Evolutionary conservation across 129 eudicot species (phyloP).

Genomic region (Artemisia argyi): DNA sequence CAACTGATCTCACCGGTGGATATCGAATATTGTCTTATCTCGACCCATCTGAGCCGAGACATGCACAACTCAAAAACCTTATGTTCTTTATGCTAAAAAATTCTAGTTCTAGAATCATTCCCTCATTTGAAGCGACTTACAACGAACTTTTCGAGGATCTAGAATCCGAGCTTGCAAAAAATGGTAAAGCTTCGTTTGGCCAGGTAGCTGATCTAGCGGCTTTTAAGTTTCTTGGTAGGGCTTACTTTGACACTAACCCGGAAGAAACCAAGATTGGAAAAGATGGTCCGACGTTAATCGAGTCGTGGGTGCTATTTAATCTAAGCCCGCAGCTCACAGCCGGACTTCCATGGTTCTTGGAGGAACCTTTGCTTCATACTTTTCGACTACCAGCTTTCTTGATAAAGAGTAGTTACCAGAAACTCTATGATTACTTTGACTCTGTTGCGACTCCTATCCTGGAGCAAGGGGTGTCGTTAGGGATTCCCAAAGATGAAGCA

Average conservation of each 20-base stretch:
- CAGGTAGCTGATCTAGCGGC: constrained; percentile 67
- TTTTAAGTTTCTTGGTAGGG: constrained; percentile 62
- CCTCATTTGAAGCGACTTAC: constrained; percentile 58
- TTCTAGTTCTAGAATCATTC: constrained; percentile 53
- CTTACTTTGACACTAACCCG: constrained; percentile 56
- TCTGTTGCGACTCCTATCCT: constrained; percentile 40
- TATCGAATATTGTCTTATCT: constrained; percentile 70
- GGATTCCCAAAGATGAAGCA: constrained; percentile 67
- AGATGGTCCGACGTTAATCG: constrained; percentile 53
- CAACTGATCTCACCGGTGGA: constrained; percentile 91
- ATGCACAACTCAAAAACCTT: constrained; percentile 58
- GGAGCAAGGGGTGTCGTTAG: constrained; percentile 50
- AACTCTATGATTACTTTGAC: constrained; percentile 63
- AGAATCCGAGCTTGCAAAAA: constrained; percentile 48
- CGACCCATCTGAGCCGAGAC: constrained; percentile 87
- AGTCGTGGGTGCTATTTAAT: constrained; percentile 70
- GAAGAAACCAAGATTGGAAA: constrained; percentile 52
- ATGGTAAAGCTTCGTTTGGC: constrained; percentile 58
- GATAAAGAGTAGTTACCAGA: constrained; percentile 53
- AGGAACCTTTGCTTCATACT: constrained; percentile 55
- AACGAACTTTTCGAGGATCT: constrained; percentile 50
- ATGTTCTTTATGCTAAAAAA: constrained; percentile 55
- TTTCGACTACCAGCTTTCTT: constrained; percentile 58
- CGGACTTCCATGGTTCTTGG: constrained; percentile 57
- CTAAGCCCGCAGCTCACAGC: constrained; percentile 56